These are phyloP conservation scores for Tetraselmis striata DNA, from an alignment of 139 green algal species.

Conservation along the genomic window DNA sequence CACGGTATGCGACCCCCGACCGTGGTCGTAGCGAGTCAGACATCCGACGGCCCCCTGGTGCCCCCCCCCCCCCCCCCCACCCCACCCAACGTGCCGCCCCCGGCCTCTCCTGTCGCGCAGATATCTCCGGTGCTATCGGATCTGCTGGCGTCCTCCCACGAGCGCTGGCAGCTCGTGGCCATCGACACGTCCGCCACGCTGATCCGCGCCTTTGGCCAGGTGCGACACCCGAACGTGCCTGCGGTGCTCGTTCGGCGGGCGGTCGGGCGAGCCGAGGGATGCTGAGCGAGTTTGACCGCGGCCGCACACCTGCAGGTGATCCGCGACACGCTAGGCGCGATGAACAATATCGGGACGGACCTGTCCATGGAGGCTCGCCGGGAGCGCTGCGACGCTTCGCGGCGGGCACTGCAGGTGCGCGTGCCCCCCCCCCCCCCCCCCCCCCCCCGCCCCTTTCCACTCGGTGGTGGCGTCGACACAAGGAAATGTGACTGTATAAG, in stretches of 20 bases:
- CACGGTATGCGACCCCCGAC: no score
- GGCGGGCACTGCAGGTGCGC: conserved; percentile 33
- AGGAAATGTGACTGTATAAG: no score
- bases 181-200: conserved; percentile 25
- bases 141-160: conserved; percentile 22
- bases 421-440: no score
- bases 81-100: background rate
- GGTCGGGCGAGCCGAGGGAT: background rate
- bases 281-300: background rate
- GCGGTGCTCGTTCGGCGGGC: background rate
- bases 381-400: conserved; percentile 31
- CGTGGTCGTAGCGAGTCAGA: no score
- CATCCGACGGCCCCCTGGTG: background rate
- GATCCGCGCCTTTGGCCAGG: conserved; percentile 32
- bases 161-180: conserved; percentile 29
- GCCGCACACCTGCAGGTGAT: conserved; percentile 22
- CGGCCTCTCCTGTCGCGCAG: background rate
- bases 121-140: conserved; percentile 16
- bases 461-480: no score
- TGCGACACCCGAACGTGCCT: no score
- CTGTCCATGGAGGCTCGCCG: conserved; percentile 50
- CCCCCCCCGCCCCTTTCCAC: no score
- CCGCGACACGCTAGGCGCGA: conserved; percentile 24
- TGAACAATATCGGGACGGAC: conserved; percentile 41
- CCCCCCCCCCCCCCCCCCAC: background rate